phyloP scores from a whole-genome alignment of 2,329 filamentous ascomycete species.

The Penicillium sp. region DNA sequence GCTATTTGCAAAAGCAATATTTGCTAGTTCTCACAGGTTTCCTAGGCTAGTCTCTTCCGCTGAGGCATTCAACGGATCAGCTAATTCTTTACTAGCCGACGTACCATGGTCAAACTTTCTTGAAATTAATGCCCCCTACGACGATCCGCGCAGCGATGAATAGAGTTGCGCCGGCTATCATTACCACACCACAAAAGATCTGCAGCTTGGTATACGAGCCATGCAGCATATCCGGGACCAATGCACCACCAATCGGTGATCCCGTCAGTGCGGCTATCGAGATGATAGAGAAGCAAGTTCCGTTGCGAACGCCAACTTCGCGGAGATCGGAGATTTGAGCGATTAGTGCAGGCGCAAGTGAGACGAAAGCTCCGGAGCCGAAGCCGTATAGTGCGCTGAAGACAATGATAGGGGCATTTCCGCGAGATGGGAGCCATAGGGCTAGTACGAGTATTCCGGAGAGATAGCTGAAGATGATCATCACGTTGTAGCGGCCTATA shows the following conservation, averaged over 20 bases:
- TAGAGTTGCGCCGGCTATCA: conserved; percentile 27
- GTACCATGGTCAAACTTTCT: conserved; percentile 24
- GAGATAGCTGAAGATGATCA: conserved; percentile 53
- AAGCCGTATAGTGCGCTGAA: conserved; percentile 74
- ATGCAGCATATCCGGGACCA: conserved; percentile 30
- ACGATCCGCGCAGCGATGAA: conserved; percentile 29
- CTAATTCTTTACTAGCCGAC: not conserved
- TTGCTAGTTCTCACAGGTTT: not conserved
- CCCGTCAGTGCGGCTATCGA: conserved; percentile 66
- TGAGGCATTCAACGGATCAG: not conserved
- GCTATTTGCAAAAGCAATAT: not conserved
- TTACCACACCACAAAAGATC: conserved; percentile 33
- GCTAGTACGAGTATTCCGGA: conserved; percentile 44
- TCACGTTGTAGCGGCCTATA: conserved; percentile 42
- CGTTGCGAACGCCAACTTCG: conserved; percentile 71
- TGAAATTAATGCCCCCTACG: conserved; percentile 30
- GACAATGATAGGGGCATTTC: conserved; percentile 63
- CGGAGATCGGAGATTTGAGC: conserved; percentile 72
- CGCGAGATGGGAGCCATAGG: conserved; percentile 59
- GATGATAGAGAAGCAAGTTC: conserved; percentile 65
- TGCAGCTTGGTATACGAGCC: conserved; percentile 31
- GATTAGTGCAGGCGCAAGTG: conserved; percentile 65
- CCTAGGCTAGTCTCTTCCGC: not conserved
- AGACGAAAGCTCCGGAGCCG: conserved; percentile 68
- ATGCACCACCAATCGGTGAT: conserved; percentile 34